Evolutionary conservation across 169 alveolate genomes (phyloP), one percentile per base, ranked within the genome.

Genomic region (Besnoitia besnoiti): DNA sequence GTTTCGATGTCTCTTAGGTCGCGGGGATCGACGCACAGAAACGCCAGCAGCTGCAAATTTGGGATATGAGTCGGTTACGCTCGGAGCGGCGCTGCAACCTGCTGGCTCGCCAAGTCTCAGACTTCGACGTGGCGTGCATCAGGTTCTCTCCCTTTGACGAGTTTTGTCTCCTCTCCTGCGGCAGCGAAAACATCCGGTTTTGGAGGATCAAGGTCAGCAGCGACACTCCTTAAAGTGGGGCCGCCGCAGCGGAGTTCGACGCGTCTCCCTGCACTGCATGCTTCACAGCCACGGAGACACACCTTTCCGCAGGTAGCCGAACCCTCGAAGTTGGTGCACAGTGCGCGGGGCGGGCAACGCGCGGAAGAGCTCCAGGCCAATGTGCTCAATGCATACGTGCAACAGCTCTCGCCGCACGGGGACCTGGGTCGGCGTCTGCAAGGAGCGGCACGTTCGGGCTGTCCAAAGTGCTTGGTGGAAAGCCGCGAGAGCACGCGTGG

Each of bases 161-260:
- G 62, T 91, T 96, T 46, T 94, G 94, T 46, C 95, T 98, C 76
- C 95, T 97, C 55, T 96, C 98, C 19, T 98, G 99, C 91, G 99
- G 99, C 30, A 95, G 95, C 89, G 99, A 98, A 90, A 98, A 97
- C 92, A 97, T 98, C n/a, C 95, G 98, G 91, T 97, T 97, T 90
- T 98, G 98, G 98, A 96, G 99, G 93, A 96, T 98, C 50, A 98
- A 97, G 93, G 96, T 76, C 49, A 85, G 59, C 47, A 33, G 44
- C 16, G 27, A 14, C 33, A 33, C 8, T 21, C 33, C 35, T 55
- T 55, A 27, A 14, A 49, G 55, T 55, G 16, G 21, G 16, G 73
- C 7, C 21, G 27, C 73, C 33, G 73, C 73, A 55, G n/a, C 35
- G 3, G 35, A 55, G 73, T 21, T 27, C 16, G 30, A 14, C 73